These are phyloP conservation scores for Pseudogymnoascus sp. DNA, from an alignment of 2,329 filamentous ascomycete species.

Conservation along the genomic window DNA sequence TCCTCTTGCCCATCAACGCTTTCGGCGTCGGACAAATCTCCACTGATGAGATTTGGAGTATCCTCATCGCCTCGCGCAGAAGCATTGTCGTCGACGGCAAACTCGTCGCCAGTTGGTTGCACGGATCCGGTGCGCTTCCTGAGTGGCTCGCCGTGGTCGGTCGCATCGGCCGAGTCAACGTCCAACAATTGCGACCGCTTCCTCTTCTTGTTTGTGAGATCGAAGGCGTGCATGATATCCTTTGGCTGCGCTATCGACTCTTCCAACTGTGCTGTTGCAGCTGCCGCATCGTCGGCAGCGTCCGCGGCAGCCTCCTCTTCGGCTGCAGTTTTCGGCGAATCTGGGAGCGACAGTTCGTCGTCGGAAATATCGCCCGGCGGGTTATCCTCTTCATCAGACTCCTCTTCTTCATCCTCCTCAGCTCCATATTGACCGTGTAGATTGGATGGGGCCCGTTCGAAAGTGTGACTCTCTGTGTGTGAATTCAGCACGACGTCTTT, in stretches of 20 bases:
- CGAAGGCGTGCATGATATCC: slow-evolving; percentile 14
- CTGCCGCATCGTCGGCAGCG: slow-evolving; percentile 20
- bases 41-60: slow-evolving; percentile 25
- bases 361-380: slow-evolving; percentile 11
- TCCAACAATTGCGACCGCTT: slow-evolving; percentile 30
- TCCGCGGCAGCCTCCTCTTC: slow-evolving; percentile 31
- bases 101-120: slow-evolving; percentile 33
- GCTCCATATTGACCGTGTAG: slow-evolving; percentile 50
- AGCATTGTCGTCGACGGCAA: slow-evolving; percentile 38
- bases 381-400: slow-evolving; percentile 22
- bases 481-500: slow-evolving; percentile 51
- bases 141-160: slow-evolving; percentile 29
- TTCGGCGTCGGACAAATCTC: slow-evolving; percentile 28
- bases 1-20: slow-evolving; percentile 38
- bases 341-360: slow-evolving; percentile 22
- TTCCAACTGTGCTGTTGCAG: slow-evolving; percentile 30
- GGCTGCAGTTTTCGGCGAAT: slow-evolving; percentile 30
- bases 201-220: slow-evolving; percentile 30
- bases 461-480: slow-evolving; percentile 44
- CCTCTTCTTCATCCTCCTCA: slow-evolving; percentile 34
- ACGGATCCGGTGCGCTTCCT: slow-evolving; percentile 48
- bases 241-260: slow-evolving; percentile 12
- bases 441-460: slow-evolving; percentile 68
- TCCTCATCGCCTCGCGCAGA: slow-evolving; percentile 36
- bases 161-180: slow-evolving; percentile 27